Evolutionary conservation across 345 rosid genomes (phyloP), one percentile per base, ranked within the genome.

Genomic region (Acer negundo): DNA sequence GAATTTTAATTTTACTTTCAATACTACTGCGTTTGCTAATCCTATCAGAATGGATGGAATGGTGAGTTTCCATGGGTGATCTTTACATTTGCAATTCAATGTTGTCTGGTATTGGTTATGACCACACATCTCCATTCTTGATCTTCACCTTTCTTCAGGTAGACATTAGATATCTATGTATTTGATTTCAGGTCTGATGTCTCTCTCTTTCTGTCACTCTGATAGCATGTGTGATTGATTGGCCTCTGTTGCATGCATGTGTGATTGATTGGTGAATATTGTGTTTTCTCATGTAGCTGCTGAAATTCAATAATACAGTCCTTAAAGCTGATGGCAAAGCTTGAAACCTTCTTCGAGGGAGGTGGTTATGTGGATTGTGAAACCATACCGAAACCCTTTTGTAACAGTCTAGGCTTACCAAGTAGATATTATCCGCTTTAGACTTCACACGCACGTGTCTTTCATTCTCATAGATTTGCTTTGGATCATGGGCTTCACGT

Each of bases 101-200:
- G 38, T 3, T 31, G 10, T 62, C 28, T 46, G 40, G 31, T 42
- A 38, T 12, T 47, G 46, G 62, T 19, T 63, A 0, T 12, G 15
- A 28, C 47, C 28, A 56, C 23, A 26, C 10, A 46, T 63, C 20
- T 10, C 9, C 59, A 24, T 74, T 46, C 26, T 46, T 19, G 6
- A 26, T 74, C 24, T 44, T 10, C 31, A 17, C 44, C 23, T 40
- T 46, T 16, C 35, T 16, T 73, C 17, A 44, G 67, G 47, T 73
- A 44, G 56, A 59, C 47, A 74, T 63, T 44, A 47, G 61, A 63
- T 47, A 28, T 63, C 26, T 12, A n/a, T 74, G 28, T 67, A n/a
- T 19, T n/a, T 67, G 16, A n/a, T 67, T 9, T 67, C 51, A 19
- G 46, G 24, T 67, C 10, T 67, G 49, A 16, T 67, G 53, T 35